Evolutionary conservation across 495 filamentous ascomycete genomes (phyloP).

Genomic region (Aspergillus haitiensis): DNA sequence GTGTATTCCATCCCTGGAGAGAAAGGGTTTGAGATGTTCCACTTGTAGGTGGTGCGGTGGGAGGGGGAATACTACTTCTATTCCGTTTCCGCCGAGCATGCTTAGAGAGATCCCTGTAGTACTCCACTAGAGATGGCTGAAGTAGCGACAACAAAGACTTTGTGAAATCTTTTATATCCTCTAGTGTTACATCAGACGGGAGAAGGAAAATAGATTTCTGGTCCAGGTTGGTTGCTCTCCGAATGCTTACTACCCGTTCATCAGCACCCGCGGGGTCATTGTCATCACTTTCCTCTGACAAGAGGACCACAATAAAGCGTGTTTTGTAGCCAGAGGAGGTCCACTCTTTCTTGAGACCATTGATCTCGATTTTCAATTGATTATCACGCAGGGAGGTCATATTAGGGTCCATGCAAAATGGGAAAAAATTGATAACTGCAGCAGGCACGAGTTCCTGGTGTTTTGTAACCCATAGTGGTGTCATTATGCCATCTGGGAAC

Average conservation of each 20-base stretch:
- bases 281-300: conserved; percentile 65
- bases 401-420: conserved; percentile 65
- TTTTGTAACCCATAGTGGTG: conserved; percentile 77
- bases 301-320: conserved; percentile 70
- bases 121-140: conserved; percentile 67
- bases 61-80: conserved; percentile 69
- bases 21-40: conserved; percentile 81
- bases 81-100: conserved; percentile 82
- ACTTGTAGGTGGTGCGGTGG: conserved; percentile 78
- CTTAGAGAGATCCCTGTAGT: conserved; percentile 88
- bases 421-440: conserved; percentile 73
- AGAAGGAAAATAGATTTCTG: conserved; percentile 78
- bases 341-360: conserved; percentile 65
- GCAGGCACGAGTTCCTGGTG: conserved; percentile 80
- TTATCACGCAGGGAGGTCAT: conserved; percentile 76
- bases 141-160: conserved; percentile 59
- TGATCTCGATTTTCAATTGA: conserved; percentile 84
- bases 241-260: conserved; percentile 73
- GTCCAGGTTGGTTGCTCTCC: conserved; percentile 75
- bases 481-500: conserved; percentile 84
- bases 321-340: conserved; percentile 68
- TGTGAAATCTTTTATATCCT: conserved; percentile 64
- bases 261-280: conserved; percentile 62
- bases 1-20: conserved; percentile 82
- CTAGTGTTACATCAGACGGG: conserved; percentile 60